Evolutionary conservation across 1,139 yeast species (phyloP).

Genomic region (Candida freyschussii): DNA sequence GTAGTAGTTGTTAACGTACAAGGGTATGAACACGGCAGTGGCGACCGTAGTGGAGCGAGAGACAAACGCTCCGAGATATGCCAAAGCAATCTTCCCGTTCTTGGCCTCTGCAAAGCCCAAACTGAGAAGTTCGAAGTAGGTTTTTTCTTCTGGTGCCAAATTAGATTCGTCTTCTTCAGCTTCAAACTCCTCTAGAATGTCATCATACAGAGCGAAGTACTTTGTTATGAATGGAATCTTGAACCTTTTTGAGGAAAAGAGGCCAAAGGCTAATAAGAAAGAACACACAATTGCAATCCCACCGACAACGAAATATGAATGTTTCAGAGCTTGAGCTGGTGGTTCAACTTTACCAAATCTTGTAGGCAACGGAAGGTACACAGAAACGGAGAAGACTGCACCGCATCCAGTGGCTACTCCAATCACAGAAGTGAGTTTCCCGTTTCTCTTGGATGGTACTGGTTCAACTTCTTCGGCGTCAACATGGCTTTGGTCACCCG

Average conservation of each 20-base stretch:
- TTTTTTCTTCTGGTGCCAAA: conserved; percentile 18
- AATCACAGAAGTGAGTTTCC: conserved; percentile 54
- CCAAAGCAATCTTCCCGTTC: conserved; percentile 38
- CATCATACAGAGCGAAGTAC: conserved; percentile 24
- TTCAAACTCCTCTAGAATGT: conserved; percentile 22
- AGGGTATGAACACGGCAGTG: conserved; percentile 58
- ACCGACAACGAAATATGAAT: conserved; percentile 48
- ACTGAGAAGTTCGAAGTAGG: conserved; percentile 37
- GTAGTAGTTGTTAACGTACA: conserved; percentile 56
- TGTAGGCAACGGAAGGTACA: conserved; percentile 39
- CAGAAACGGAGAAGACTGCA: conserved; percentile 54
- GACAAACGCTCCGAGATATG: conserved; percentile 59
- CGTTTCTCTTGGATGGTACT: conserved; percentile 48
- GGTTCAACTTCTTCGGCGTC: conserved; percentile 65
- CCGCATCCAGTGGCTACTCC: conserved; percentile 67
- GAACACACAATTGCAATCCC: conserved; percentile 37
- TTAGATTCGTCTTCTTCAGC: conserved; percentile 18
- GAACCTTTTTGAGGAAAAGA: conserved; percentile 42
- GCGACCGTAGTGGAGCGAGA: conserved; percentile 62
- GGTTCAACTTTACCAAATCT: conserved; percentile 39
- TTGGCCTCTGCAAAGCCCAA: conserved; percentile 42
- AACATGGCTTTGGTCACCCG: conserved; percentile 1
- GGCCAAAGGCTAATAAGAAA: conserved; percentile 35
- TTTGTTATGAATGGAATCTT: conserved; percentile 25
- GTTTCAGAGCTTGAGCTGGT: conserved; percentile 39